Conservation (phyloP, 129 eudicot genomes). For the Centella asiatica region DNA sequence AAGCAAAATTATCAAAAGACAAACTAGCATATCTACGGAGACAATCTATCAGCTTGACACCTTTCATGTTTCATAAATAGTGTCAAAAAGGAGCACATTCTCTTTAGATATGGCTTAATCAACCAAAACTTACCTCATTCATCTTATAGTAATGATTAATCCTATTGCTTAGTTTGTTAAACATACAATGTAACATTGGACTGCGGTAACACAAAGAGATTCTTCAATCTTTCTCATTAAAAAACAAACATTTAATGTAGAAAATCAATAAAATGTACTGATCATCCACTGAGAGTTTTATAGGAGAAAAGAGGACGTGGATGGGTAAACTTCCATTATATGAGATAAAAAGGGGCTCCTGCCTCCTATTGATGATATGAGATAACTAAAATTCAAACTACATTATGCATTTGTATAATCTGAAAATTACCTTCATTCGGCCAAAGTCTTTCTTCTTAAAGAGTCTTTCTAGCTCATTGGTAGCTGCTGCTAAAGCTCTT, state of each 20-base stretch:
- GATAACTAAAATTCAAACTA: not conserved
- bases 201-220: not conserved
- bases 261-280: no score
- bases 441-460: slow-evolving; percentile 79
- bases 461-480: slow-evolving; percentile 74
- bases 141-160: not conserved
- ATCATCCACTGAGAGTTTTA: no score
- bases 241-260: no score
- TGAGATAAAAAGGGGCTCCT: no score
- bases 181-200: not conserved
- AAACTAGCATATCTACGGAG: not conserved
- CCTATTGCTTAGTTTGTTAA: not conserved
- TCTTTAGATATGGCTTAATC: not conserved
- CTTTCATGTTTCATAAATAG: not conserved
- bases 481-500: slow-evolving; percentile 82
- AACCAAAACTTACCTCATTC: not conserved
- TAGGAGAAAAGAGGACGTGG: no score
- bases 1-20: not conserved
- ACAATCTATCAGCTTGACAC: not conserved
- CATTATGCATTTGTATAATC: slow-evolving; percentile 7
- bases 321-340: slow-evolving; percentile 7
- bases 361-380: no score
- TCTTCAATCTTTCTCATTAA: not conserved
- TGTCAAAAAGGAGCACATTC: not conserved
- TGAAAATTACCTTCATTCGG: slow-evolving; percentile 65